Evolutionary conservation across 2,329 filamentous ascomycete genomes (phyloP), one percentile per base, ranked within the genome.

Genomic region (Nothophoma quercina): DNA sequence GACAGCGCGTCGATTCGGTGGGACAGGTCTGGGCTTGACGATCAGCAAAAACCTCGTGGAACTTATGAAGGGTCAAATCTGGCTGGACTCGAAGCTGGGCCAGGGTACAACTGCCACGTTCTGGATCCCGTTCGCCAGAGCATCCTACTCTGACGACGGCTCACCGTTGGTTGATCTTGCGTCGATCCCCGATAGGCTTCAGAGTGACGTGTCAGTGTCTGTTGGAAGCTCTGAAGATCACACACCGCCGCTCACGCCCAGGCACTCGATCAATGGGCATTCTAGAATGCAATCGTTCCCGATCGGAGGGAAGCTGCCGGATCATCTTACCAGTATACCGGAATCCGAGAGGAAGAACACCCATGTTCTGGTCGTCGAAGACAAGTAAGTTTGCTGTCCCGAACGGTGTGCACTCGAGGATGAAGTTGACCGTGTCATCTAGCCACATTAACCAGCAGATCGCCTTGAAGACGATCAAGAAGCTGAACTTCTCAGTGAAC

Each of bases 31-130:
- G 0, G 90, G 90, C 0, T 74, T 93, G 56, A 91, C 89, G 1
- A 93, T 93, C 60, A 90, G 86, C 75, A 93, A 93, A 72, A 91
- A 91, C 56, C 73, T 79, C 5, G 81, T 93, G 2, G 88, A 92
- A 53, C 75, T 93, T 21, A 93, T 95, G 90, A 84, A 85, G 52
- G 90, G 90, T 6, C 76, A 82, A n/a, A 93, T 95, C 56, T 81
- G 79, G 0, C 77, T 93, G 0, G 82, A 90, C 43, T 91, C 89
- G 0, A 83, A 79, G 2, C 71, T 88, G 1, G 88, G 87, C 2
- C 77, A 78, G 8, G 90, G 90, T 3, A 93, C 89, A 0, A 88
- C 81, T n/a, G 88, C 87, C 3, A 87, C 83, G 0, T 92, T 93
- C 70, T 88, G 83, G 81, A 88, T 93, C 38, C 88, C 88, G 0